Evolutionary conservation across 805 yeast species (phyloP), one percentile per base, ranked within the genome.

Genomic region (Yarrowia hollandica): DNA sequence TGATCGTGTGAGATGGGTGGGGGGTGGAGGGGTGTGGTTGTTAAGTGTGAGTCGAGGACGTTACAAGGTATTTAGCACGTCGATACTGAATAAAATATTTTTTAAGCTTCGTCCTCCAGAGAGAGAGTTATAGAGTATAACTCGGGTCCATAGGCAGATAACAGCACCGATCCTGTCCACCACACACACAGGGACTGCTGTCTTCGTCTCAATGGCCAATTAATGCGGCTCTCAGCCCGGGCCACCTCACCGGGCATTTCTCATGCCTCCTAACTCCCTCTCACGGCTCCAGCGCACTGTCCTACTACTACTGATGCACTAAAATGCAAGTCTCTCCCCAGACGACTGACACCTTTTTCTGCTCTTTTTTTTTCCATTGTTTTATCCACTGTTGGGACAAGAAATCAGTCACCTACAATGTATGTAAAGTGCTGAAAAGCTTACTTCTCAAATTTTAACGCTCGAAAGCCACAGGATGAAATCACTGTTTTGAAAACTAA

Each of bases 31-130:
- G 15, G n/a, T 26, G 50, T 26, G 34, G 52, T 34, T 34, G 16
- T 19, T 31, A n/a, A 6, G 19, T n/a, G 55, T 25, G 22, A 41
- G 16, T 23, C 11, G 19, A 16, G 16, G 35, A 44, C 34, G 35
- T 44, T 19, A 14, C 23, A 25, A 31, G n/a, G 46, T 16, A 18
- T 18, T 25, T 3, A 7, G 15, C 21, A 26, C 52, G 52, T 15
- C 48, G 48, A 25, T 41, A 41, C 48, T 22, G 21, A 26, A 41
- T 41, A 41, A 38, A 44, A 44, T 44, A 44, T 44, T 44, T 44
- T 44, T 44, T 44, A 44, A 44, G 25, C 52, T 44, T 44, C 52
- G 23, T 25, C n/a, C 28, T 7, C 28, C 28, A 7, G 28, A 7
- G 10, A 25, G 10, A 25, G 28, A 25, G 28, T 25, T 25, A n/a